Conservation (phyloP, 805 yeast genomes). For the Pichia occidentalis region DNA sequence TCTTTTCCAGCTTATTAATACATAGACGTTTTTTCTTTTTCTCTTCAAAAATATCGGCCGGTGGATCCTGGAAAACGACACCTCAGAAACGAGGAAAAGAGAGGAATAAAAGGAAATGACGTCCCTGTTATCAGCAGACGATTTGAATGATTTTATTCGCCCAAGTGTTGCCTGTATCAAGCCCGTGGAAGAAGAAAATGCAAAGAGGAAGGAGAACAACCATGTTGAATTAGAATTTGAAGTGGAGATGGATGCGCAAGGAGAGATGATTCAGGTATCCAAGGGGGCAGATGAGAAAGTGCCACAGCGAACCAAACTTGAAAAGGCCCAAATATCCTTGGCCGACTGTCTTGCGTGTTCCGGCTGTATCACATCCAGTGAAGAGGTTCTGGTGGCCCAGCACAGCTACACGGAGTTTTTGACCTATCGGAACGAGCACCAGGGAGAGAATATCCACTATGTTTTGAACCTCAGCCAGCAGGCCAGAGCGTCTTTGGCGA, state of each 20-base stretch:
- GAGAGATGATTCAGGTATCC: too few relatives aligned
- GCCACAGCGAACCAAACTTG: too few relatives aligned
- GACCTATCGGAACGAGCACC: conserved; percentile 39
- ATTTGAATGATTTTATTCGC: conserved; percentile 86
- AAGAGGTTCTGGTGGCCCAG: conserved; percentile 82
- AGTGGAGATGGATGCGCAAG: conserved; percentile 52
- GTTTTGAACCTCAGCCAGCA: conserved; percentile 84
- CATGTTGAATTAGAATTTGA: conserved; percentile 38
- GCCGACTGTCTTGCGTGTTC: conserved; percentile 95
- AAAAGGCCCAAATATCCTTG: conserved; percentile 81
- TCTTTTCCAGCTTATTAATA: too few relatives aligned
- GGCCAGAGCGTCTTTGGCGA: conserved; percentile 73
- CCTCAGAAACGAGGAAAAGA: too few relatives aligned
- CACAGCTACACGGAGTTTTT: conserved; percentile 82
- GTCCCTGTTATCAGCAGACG: conserved; percentile 81
- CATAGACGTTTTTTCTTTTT: too few relatives aligned
- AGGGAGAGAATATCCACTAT: conserved; percentile 36
- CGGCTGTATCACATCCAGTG: conserved; percentile 97
- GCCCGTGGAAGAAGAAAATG: conserved; percentile 50
- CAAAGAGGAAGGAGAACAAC: neutral
- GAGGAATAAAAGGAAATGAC: conserved; percentile 51
- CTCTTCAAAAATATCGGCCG: too few relatives aligned
- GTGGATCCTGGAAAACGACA: too few relatives aligned
- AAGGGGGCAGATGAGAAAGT: conserved; percentile 35
- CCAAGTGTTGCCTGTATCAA: conserved; percentile 95